Evolutionary conservation across 352 stramenopile genomes (phyloP).

Genomic region (Phytopythium boreale): DNA sequence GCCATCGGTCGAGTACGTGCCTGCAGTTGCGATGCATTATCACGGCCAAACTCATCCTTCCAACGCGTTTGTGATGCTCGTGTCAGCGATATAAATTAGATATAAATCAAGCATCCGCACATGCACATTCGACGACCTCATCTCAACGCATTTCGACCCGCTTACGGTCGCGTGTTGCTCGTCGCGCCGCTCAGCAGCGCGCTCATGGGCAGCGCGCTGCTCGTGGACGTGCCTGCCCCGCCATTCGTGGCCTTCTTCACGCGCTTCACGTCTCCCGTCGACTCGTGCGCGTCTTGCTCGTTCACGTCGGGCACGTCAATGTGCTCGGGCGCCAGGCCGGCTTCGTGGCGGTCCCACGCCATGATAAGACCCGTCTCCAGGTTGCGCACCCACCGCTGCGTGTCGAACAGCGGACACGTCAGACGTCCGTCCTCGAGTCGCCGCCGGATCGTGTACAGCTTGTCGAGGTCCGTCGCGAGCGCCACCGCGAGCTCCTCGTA

Average conservation of each 20-base stretch:
- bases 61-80: neutral
- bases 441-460: slow-evolving; percentile 71
- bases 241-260: slow-evolving; percentile 11
- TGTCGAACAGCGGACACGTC: slow-evolving; percentile 81
- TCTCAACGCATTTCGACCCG: neutral
- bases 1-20: neutral
- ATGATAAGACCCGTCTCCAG: slow-evolving; percentile 76
- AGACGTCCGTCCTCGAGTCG: slow-evolving; percentile 65
- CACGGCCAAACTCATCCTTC: no score
- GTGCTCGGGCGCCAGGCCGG: slow-evolving; percentile 61
- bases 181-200: slow-evolving; percentile 14
- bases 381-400: slow-evolving; percentile 73
- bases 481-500: slow-evolving; percentile 92
- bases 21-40: neutral
- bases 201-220: slow-evolving; percentile 33
- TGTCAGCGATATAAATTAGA: slow-evolving; percentile 10
- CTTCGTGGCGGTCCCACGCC: slow-evolving; percentile 75
- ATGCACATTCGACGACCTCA: neutral
- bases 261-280: slow-evolving; percentile 16
- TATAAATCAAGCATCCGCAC: neutral
- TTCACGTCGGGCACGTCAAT: slow-evolving; percentile 80
- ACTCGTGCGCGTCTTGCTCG: slow-evolving; percentile 18
- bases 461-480: slow-evolving; percentile 86
- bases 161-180: neutral
- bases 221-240: slow-evolving; percentile 2